A percentile compares a stretch with the other conserved stretches of the same genome.
phyloP scores from a whole-genome alignment of 2,329 filamentous ascomycete species.

The Exophiala lecanii-corni region DNA sequence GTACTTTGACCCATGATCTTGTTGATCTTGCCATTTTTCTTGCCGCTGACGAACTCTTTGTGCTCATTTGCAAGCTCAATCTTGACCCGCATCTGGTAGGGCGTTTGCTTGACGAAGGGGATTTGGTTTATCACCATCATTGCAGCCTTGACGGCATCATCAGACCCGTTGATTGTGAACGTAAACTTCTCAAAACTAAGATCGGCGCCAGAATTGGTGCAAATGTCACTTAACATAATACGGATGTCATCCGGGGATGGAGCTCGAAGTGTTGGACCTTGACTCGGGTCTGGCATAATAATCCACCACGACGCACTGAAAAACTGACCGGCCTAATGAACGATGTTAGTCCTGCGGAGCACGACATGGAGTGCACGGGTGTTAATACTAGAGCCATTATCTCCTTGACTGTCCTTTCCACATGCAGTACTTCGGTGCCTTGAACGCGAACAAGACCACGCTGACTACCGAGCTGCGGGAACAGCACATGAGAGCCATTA shows the following conservation, averaged over 20 bases:
- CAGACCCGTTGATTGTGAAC: slow-evolving; percentile 90
- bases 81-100: slow-evolving; percentile 93
- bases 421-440: slow-evolving; percentile 85
- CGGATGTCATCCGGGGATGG: slow-evolving; percentile 67
- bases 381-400: slow-evolving; percentile 80
- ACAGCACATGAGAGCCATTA: slow-evolving; percentile 91
- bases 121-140: slow-evolving; percentile 90
- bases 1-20: slow-evolving; percentile 98
- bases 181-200: slow-evolving; percentile 90
- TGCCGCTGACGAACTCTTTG: slow-evolving; percentile 98
- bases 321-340: slow-evolving; percentile 77
- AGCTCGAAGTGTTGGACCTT: slow-evolving; percentile 53
- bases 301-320: slow-evolving; percentile 97
- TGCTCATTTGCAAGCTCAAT: slow-evolving; percentile 98
- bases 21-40: slow-evolving; percentile 99
- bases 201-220: slow-evolving; percentile 91
- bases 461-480: slow-evolving; percentile 81
- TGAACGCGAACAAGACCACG: slow-evolving; percentile 83
- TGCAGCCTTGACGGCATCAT: slow-evolving; percentile 94
- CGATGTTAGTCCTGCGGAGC: slow-evolving; percentile 29
- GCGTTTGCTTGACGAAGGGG: slow-evolving; percentile 77
- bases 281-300: slow-evolving; percentile 65
- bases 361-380: too few species aligned
- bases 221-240: slow-evolving; percentile 91
- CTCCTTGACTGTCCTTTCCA: slow-evolving; percentile 90